Evolutionary conservation across 495 filamentous ascomycete genomes (phyloP).

Genomic region (Opeltia flavorubescens): DNA sequence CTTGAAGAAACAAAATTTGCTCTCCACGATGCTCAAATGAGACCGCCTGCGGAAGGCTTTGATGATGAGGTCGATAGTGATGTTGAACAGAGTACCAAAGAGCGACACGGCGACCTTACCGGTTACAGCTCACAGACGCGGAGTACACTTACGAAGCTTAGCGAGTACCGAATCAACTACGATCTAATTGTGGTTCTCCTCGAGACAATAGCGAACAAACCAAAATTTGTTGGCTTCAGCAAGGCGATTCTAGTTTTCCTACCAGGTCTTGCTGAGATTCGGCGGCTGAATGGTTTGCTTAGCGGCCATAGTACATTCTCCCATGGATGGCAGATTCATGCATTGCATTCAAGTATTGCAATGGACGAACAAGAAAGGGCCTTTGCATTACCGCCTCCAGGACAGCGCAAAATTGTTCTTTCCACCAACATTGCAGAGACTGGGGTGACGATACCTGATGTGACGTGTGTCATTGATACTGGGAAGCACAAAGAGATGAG

Average conservation of each 20-base stretch:
- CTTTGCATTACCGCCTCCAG: slow-evolving; percentile 69
- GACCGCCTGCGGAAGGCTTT: slow-evolving; percentile 40
- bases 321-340: slow-evolving; percentile 61
- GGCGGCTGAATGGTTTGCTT: slow-evolving; percentile 71
- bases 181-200: slow-evolving; percentile 66
- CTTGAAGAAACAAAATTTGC: slow-evolving; percentile 66
- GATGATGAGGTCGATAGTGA: slow-evolving; percentile 15
- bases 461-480: slow-evolving; percentile 88
- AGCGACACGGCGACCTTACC: slow-evolving; percentile 3
- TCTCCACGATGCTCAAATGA: slow-evolving; percentile 23
- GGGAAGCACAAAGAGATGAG: slow-evolving; percentile 95
- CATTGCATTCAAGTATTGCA: slow-evolving; percentile 87
- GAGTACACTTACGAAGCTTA: slow-evolving; percentile 55
- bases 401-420: slow-evolving; percentile 77
- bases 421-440: slow-evolving; percentile 97
- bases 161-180: slow-evolving; percentile 80
- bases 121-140: slow-evolving; percentile 60
- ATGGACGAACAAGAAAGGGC: slow-evolving; percentile 90
- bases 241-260: slow-evolving; percentile 89
- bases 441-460: slow-evolving; percentile 91
- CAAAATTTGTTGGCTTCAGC: slow-evolving; percentile 54
- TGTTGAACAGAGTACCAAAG: slow-evolving; percentile 6
- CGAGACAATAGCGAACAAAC: slow-evolving; percentile 51
- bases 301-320: slow-evolving; percentile 55
- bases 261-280: slow-evolving; percentile 87